These are phyloP conservation scores for Stemphylium lycopersici DNA, from an alignment of 2,329 filamentous ascomycete species.

Conservation along the genomic window DNA sequence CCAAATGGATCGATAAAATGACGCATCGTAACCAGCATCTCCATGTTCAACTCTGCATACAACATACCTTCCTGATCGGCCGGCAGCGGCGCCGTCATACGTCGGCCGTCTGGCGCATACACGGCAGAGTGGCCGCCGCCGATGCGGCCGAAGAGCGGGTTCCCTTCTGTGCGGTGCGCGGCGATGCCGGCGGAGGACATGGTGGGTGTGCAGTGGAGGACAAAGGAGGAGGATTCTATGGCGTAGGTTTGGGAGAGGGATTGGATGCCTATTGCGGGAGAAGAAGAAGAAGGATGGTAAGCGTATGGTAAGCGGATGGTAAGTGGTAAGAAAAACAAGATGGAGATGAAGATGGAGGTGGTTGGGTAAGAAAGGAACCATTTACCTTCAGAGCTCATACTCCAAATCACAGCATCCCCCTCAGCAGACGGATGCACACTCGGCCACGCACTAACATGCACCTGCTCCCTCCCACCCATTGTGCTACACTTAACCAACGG, in stretches of 20 bases:
- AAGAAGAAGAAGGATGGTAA: no score
- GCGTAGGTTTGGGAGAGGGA: conserved; percentile 61
- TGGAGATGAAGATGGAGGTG: background rate
- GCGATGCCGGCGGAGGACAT: conserved; percentile 55
- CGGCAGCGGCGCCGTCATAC: conserved; percentile 50
- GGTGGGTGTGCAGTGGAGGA: conserved; percentile 60
- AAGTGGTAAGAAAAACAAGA: no score
- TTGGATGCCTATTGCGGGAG: background rate
- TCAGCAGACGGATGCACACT: conserved; percentile 41
- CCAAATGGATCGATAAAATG: conserved; percentile 56
- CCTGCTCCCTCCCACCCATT: conserved; percentile 45
- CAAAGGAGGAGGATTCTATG: conserved; percentile 62
- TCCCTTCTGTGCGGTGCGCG: conserved; percentile 50
- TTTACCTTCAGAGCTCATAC: conserved; percentile 46
- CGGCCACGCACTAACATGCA: conserved; percentile 53
- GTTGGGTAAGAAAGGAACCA: no score
- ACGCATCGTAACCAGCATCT: conserved; percentile 50
- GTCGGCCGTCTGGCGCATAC: conserved; percentile 59
- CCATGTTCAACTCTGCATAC: conserved; percentile 59
- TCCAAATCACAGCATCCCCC: conserved; percentile 40
- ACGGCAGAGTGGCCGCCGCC: conserved; percentile 58
- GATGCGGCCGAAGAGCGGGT: conserved; percentile 50
- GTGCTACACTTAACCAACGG: conserved; percentile 53
- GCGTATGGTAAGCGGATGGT: no score
- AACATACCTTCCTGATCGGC: conserved; percentile 57